Evolutionary conservation across 495 filamentous ascomycete species (phyloP), one percentile per base, ranked within the genome.

Genomic region (Penicillium longicatenatum): DNA sequence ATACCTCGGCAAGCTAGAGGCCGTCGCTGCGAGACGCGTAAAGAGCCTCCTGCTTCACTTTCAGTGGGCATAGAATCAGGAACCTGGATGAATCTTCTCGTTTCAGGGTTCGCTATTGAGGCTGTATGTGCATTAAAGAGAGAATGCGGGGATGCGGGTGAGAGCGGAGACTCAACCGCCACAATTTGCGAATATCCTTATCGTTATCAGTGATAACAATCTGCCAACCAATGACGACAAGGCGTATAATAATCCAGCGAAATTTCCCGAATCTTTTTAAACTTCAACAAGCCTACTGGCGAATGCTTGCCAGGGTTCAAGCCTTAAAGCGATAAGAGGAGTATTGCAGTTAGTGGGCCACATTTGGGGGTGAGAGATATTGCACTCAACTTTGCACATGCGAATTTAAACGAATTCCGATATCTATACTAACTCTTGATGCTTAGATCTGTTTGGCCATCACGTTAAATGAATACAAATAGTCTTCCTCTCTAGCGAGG

Each of bases 1-100:
- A 43, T 62, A 72, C 70, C 70, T 65, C 60, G 67, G 55, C 70
- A 72, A 17, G 70, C 70, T 14, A 65, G 61, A 19, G 70, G 67
- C 47, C 65, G 67, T 44, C 70, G 70, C 61, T 72, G 70, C 30
- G 70, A 69, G 31, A 69, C 61, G 46, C 67, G 61, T 33, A 65
- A 54, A 30, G 55, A 51, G 50, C 45, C 29, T 24, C 55, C 45
- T 11, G 49, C 37, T 26, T 60, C 56, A 16, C 58, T 52, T 47
- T 45, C 50, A 12, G n/a, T n/a, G n/a, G 46, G 45, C 60, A 63
- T 63, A 14, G 41, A 30, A 44, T 54, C 52, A 21, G 22, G 9
- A 14, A 11, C n/a, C 52, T 19, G 41, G 37, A 30, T 57, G 17
- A 16, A 21, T 35, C 26, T 47, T 51, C 48, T 60, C 52, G 47